Evolutionary conservation across 1,139 yeast species (phyloP), one percentile per base, ranked within the genome.

Genomic region (Debaryomyces psychrophilus): DNA sequence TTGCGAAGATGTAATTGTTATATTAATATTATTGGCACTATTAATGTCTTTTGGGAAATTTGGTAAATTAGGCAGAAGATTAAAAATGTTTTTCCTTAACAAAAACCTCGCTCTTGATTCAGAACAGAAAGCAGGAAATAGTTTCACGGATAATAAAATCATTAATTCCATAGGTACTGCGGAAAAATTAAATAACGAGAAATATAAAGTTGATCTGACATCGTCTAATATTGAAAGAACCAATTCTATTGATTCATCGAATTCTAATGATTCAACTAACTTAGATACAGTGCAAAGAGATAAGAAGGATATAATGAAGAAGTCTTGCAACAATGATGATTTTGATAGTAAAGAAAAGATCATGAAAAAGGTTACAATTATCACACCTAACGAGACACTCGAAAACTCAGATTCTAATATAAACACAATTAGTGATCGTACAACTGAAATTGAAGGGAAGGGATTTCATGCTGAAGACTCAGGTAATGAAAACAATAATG

Each of bases 1-100:
- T 20, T 52, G 78, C 33, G 87, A 82, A 57, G 82, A 81, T 51
- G 63, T 79, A 2, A 60, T 76, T 20, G 73, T 81, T 14, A 63
- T 81, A 29, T 42, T 73, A 14, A 57, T 45, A 50, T 73, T 50
- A 51, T 65, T 41, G 52, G 68, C 37, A 35, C 67, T 43, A 46
- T 70, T 44, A 54, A 64, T 46, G 50, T 68, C 26, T 57, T 77
- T 45, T 67, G 76, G 53, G 58, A 69, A 77, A 75, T 15, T 77
- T 38, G 34, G 41, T 18, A 38, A 38, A 28, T 11, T 38, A 69
- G 47, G 56, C 66, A 44, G 60, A 54, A 46, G 59, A 54, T 12
- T 58, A 8, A 56, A 50, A 39, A 20, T 25, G 1, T 38, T 47
- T 35, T 2, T 40, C 64, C 2, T 47, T 68, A 22, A 65, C 61